Evolutionary conservation across 2,329 filamentous ascomycete genomes (phyloP).

Genomic region (Aspergillus niger): DNA sequence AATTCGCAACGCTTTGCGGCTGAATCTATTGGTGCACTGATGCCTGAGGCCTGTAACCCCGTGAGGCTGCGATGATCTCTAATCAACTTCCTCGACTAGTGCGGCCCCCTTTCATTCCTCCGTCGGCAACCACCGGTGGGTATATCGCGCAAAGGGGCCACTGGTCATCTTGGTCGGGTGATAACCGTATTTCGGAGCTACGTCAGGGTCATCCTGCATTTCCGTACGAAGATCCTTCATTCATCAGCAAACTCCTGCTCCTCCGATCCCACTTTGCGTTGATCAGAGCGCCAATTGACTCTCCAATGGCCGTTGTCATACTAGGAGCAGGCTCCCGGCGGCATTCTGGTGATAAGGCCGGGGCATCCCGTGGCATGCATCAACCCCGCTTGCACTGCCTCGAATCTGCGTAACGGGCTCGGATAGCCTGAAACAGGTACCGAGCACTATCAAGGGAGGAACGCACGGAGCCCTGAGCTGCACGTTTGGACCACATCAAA

Average conservation of each 20-base stretch:
- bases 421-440: conserved; percentile 3
- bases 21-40: too few relatives aligned
- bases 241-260: background rate
- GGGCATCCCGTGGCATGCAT: background rate
- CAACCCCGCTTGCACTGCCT: conserved; percentile 5
- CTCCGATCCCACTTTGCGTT: background rate
- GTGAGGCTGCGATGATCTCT: background rate
- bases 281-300: background rate
- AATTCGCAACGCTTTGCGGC: too few relatives aligned
- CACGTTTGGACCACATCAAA: background rate
- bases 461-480: conserved; percentile 1
- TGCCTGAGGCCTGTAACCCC: background rate
- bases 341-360: background rate
- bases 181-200: conserved; percentile 1
- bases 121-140: background rate
- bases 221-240: background rate
- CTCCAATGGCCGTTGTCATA: background rate
- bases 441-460: background rate
- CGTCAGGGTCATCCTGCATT: conserved; percentile 1
- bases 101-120: background rate
- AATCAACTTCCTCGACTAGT: background rate
- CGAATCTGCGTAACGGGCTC: background rate
- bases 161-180: background rate
- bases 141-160: background rate
- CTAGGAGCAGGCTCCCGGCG: background rate